phyloP scores from a whole-genome alignment of 257 asterid species.

The Solanum habrochaites region DNA sequence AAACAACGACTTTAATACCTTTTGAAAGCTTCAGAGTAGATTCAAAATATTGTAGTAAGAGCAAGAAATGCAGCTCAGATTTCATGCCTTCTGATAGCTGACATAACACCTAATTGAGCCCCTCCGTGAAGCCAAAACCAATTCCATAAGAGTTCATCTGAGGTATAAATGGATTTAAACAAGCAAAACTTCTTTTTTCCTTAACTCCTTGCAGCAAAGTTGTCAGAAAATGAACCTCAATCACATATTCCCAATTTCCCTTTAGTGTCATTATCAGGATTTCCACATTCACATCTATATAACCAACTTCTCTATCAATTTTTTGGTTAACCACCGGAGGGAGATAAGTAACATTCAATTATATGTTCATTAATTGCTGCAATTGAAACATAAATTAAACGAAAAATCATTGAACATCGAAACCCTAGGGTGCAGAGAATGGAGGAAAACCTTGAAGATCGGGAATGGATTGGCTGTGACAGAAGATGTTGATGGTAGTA shows the following conservation, averaged over 20 bases:
- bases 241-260: neutral
- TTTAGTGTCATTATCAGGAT: neutral
- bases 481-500: conserved; percentile 55
- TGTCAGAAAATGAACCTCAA: neutral
- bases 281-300: neutral
- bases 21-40: neutral
- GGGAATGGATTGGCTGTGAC: conserved; percentile 64
- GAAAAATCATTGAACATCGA: neutral
- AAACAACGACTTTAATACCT: neutral
- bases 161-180: neutral
- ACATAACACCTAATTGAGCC: neutral
- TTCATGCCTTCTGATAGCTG: neutral
- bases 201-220: neutral
- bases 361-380: neutral
- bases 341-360: neutral
- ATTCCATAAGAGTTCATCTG: neutral
- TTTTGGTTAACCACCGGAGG: neutral
- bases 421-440: neutral
- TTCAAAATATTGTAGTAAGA: neutral
- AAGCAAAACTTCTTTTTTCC: neutral
- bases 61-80: neutral
- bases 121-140: neutral
- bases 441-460: conserved; percentile 60
- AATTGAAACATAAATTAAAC: neutral
- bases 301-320: neutral